Percentiles rank a stretch among this genome's conserved stretches.
Conservation (phyloP, 2,329 filamentous ascomycete genomes). For the Cordyceps farinosa region DNA sequence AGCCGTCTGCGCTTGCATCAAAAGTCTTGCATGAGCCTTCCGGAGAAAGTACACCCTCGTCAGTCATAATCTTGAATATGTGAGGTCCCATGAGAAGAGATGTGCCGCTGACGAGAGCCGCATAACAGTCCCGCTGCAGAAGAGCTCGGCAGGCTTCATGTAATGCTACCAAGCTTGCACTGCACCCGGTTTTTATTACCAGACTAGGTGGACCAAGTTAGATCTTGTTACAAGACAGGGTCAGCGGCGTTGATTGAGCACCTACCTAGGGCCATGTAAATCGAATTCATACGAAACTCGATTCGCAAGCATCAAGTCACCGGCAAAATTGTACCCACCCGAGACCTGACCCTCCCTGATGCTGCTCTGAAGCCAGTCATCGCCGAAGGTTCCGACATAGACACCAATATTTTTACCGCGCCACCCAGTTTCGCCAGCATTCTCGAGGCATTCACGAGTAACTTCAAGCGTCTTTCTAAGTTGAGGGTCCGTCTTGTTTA, state of each 20-base stretch:
- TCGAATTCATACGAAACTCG: slow-evolving; percentile 31
- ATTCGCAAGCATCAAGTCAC: slow-evolving; percentile 28
- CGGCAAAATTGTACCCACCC: slow-evolving; percentile 23
- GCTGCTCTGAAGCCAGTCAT: slow-evolving; percentile 25
- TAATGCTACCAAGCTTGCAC: slow-evolving; percentile 29
- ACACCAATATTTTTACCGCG: slow-evolving; percentile 27
- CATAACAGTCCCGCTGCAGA: slow-evolving; percentile 31
- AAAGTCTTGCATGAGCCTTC: slow-evolving; percentile 29
- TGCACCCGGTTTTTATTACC: slow-evolving; percentile 34
- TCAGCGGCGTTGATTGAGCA: no score
- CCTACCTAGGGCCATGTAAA: slow-evolving; percentile 25
- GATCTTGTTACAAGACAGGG: no score
- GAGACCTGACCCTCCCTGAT: slow-evolving; percentile 22
- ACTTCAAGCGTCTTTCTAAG: slow-evolving; percentile 29
- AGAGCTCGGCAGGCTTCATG: slow-evolving; percentile 26
- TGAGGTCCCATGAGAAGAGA: slow-evolving; percentile 31
- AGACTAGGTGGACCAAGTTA: slow-evolving; percentile 19
- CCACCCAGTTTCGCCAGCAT: slow-evolving; percentile 25
- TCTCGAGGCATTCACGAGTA: slow-evolving; percentile 27
- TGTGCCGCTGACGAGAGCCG: slow-evolving; percentile 32
- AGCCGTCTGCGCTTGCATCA: slow-evolving; percentile 31
- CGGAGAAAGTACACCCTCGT: slow-evolving; percentile 21
- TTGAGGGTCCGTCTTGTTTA: slow-evolving; percentile 30
- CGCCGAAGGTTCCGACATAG: slow-evolving; percentile 30
- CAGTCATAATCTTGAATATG: slow-evolving; percentile 20